Conservation (phyloP, 495 filamentous ascomycete genomes). For the Opeltia flavorubescens region DNA sequence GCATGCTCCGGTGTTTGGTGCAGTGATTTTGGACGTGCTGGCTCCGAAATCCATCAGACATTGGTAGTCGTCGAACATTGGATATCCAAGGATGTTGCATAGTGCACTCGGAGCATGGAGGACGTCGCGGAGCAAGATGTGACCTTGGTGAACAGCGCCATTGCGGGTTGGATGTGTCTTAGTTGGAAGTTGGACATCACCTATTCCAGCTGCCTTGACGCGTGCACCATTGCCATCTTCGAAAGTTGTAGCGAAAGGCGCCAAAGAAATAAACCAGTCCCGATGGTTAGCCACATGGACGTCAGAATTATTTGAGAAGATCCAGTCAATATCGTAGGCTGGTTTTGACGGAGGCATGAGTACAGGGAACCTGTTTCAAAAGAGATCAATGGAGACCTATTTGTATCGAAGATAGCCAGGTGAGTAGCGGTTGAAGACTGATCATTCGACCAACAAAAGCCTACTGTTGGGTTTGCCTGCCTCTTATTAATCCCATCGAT, state of each 20-base stretch:
- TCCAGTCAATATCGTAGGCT: conserved; percentile 8
- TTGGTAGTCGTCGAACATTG: not conserved
- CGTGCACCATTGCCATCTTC: not conserved
- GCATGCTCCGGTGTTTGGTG: not conserved
- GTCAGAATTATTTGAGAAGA: conserved; percentile 10
- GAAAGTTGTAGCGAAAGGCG: conserved; percentile 5
- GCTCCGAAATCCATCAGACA: not conserved
- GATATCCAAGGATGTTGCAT: conserved; percentile 10
- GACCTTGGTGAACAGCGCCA: not conserved
- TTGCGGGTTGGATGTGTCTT: conserved; percentile 4
- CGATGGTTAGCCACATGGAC: conserved; percentile 12
- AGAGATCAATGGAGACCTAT: no score
- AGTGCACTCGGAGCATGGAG: conserved; percentile 7
- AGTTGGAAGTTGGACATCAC: conserved; percentile 9
- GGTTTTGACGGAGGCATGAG: conserved; percentile 2
- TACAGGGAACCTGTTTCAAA: no score
- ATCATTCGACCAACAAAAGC: no score
- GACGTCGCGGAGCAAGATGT: conserved; percentile 8
- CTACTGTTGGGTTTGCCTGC: no score
- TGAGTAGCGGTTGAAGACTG: no score
- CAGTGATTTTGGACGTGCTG: not conserved
- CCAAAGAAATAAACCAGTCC: conserved; percentile 12
- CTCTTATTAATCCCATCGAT: no score
- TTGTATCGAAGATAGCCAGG: no score
- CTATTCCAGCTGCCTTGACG: conserved; percentile 8